A percentile compares a stretch with the other conserved stretches of the same genome.
phyloP scores from a whole-genome alignment of 2,329 filamentous ascomycete genomes.

The Hymenoscyphus occultus region DNA sequence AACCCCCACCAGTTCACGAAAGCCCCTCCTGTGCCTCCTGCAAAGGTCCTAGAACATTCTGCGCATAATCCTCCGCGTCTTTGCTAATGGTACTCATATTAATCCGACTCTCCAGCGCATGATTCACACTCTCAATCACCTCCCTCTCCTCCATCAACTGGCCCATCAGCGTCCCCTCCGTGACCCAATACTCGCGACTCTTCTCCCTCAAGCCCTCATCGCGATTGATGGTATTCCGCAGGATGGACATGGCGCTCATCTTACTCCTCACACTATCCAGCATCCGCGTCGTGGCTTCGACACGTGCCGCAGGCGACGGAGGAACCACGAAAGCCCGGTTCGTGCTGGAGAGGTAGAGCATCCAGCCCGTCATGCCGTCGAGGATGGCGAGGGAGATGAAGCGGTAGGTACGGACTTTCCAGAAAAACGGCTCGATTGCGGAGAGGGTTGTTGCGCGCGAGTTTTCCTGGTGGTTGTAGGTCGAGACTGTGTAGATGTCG shows the following conservation, averaged over 20 bases:
- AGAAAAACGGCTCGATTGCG: slow-evolving; percentile 70
- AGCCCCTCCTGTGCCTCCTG: neutral
- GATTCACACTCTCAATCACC: slow-evolving; percentile 68
- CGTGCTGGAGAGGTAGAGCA: slow-evolving; percentile 75
- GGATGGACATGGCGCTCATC: slow-evolving; percentile 68
- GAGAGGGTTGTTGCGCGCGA: slow-evolving; percentile 56
- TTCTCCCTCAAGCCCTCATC: slow-evolving; percentile 67
- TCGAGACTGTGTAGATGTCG: slow-evolving; percentile 64
- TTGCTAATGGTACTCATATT: slow-evolving; percentile 58
- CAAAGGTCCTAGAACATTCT: slow-evolving; percentile 39
- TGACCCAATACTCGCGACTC: slow-evolving; percentile 73
- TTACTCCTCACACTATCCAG: slow-evolving; percentile 62
- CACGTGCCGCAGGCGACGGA: slow-evolving; percentile 59
- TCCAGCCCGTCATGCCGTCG: slow-evolving; percentile 59
- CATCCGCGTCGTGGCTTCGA: slow-evolving; percentile 56
- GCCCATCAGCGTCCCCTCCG: slow-evolving; percentile 69
- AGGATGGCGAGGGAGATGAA: slow-evolving; percentile 61
- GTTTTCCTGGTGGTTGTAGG: slow-evolving; percentile 66
- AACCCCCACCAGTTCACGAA: too few relatives aligned
- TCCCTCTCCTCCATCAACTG: slow-evolving; percentile 77
- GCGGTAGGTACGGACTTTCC: slow-evolving; percentile 63
- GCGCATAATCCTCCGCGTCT: slow-evolving; percentile 62
- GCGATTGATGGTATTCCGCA: slow-evolving; percentile 75
- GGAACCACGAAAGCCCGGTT: slow-evolving; percentile 71
- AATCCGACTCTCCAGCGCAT: slow-evolving; percentile 61